Base-by-base conservation (phyloP, 768 basidiomycete species). In the Crassisporium funariophilum region DNA sequence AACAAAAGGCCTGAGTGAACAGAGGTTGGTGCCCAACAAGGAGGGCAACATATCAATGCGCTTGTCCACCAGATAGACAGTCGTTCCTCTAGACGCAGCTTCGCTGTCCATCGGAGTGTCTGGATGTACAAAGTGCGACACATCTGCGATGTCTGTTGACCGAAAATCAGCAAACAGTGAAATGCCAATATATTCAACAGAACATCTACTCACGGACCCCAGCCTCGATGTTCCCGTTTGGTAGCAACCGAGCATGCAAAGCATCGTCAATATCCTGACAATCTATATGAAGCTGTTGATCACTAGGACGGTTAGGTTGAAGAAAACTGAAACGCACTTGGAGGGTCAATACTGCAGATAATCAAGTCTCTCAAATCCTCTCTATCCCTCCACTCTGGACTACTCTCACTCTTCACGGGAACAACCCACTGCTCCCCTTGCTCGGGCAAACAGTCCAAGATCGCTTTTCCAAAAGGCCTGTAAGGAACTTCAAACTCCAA, bases 241-340 rank as follows among this genome's bases (percentile, higher is more conserved):
- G 84, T 15, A 99, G 70, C 21, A 67, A 76, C 34, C 87, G 77
- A 11, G 95, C 97, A 65, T 99, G 97, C 11, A 99, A 70, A 0
- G 97, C 97, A 64, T 99, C 97, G 58, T 99, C 97, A 13, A 99
- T 99, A 69, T 99, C 97, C 59, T 95, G 91, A 69, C 97, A 98
- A 36, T 83, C 94, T 95, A 47, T 1, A 33, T 47, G 5, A 37
- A 7, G 31, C 13, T 6, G 16, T 43, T 15, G 36, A 41, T 9
- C 25, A 4, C 13, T 12, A 25, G 21, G 4, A 15, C 8, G 41
- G 41, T 3, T 10, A 15, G 44, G 21, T 47, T 29, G 37, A 12
- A n/a, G 11, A 33, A 24, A 12, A 22, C 31, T 7, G 35, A 17
- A 34, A 59, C 67, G 23, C 51, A 91, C 93, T 84, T 10, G 93